Percentiles rank a stretch among this genome's conserved stretches.
Conservation (phyloP, 2,329 filamentous ascomycete genomes). For the Leptosphaerulina australis region DNA sequence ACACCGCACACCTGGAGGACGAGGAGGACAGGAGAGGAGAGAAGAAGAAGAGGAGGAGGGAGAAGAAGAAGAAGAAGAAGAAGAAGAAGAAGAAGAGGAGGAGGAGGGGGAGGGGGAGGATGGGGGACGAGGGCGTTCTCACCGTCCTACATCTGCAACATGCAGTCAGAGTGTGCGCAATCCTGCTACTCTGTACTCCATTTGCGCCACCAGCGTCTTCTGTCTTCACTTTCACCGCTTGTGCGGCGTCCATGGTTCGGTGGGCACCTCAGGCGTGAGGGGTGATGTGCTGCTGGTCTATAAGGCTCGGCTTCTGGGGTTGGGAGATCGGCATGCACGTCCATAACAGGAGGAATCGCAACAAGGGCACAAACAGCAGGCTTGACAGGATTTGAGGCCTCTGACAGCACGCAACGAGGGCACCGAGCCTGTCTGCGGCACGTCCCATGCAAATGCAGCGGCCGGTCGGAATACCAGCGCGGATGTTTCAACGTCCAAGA, state of each 20-base stretch:
- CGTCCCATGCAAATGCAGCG: slow-evolving; percentile 22
- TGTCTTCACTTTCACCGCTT: slow-evolving; percentile 24
- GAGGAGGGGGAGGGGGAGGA: background rate
- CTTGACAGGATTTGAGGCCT: slow-evolving; percentile 11
- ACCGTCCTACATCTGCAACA: slow-evolving; percentile 82
- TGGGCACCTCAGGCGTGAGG: slow-evolving; percentile 13
- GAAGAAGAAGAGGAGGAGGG: too few species aligned
- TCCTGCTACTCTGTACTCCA: slow-evolving; percentile 57
- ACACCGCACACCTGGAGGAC: background rate
- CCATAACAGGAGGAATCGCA: slow-evolving; percentile 23
- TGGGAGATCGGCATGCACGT: slow-evolving; percentile 29
- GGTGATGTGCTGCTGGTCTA: slow-evolving; percentile 14
- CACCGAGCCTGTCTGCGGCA: slow-evolving; percentile 23
- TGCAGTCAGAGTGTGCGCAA: slow-evolving; percentile 79
- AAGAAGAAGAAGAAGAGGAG: too few species aligned
- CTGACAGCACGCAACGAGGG: slow-evolving; percentile 6
- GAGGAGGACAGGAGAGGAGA: too few species aligned
- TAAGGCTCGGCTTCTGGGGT: slow-evolving; percentile 20
- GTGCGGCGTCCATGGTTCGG: slow-evolving; percentile 33
- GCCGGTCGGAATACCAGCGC: slow-evolving; percentile 3
- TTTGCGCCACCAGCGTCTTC: slow-evolving; percentile 31
- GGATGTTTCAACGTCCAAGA: slow-evolving; percentile 3
- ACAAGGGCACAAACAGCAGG: slow-evolving; percentile 11
- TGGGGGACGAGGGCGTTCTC: slow-evolving; percentile 35
- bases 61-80: too few species aligned